Conservation (phyloP, 2,329 filamentous ascomycete genomes). For the Microsporum audouinii region DNA sequence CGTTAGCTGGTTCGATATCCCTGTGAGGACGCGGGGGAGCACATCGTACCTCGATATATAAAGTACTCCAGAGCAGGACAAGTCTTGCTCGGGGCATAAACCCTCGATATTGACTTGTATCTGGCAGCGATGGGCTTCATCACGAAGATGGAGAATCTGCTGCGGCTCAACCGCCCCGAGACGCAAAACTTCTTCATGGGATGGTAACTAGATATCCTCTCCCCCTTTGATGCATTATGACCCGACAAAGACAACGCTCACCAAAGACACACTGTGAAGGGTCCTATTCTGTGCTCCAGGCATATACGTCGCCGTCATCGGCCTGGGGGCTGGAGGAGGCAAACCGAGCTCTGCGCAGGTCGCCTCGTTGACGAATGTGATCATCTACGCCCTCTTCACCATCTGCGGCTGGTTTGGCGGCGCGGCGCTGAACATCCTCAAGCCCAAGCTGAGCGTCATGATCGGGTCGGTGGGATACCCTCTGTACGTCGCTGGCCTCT, state of each 20-base stretch:
- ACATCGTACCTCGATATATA: background rate
- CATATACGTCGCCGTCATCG: background rate
- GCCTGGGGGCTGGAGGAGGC: background rate
- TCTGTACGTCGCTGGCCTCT: slow-evolving; percentile 29
- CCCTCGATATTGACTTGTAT: background rate
- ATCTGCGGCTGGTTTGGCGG: slow-evolving; percentile 47
- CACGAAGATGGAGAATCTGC: background rate
- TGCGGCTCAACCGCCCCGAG: background rate
- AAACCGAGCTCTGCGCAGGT: slow-evolving; percentile 1
- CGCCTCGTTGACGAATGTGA: slow-evolving; percentile 34
- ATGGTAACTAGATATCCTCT: background rate
- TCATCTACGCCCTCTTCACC: slow-evolving; percentile 54
- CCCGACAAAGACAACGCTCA: background rate
- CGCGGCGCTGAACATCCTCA: slow-evolving; percentile 23
- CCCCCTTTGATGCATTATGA: background rate
- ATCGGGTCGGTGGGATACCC: slow-evolving; percentile 26
- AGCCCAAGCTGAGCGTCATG: slow-evolving; percentile 21
- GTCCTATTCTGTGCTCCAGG: background rate
- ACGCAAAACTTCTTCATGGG: background rate
- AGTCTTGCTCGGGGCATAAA: background rate
- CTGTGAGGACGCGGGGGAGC: background rate
- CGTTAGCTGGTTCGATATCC: background rate
- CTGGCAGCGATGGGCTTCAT: background rate
- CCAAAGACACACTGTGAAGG: background rate
- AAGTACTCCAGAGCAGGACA: background rate